Evolutionary conservation across 805 yeast species (phyloP).

Genomic region (Kuraishia borneana): DNA sequence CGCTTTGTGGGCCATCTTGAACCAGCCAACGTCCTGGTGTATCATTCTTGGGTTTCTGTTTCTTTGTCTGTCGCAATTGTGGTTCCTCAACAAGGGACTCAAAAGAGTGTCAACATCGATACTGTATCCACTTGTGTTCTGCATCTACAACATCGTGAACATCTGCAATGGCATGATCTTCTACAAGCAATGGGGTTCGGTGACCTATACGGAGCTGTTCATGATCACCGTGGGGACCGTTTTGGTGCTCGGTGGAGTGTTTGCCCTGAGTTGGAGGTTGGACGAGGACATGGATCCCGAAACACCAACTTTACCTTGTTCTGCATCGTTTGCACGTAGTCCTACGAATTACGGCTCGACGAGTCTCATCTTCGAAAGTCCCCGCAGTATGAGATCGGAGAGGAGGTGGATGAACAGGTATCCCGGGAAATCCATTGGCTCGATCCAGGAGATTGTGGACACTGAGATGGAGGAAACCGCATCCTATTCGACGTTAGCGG

Average conservation of each 20-base stretch:
- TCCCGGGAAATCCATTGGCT: not conserved
- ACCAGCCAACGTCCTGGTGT: constrained; percentile 31
- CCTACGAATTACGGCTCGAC: not conserved
- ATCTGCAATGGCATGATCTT: constrained; percentile 55
- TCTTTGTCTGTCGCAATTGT: constrained; percentile 62
- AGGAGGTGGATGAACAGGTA: not conserved
- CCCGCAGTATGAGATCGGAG: not conserved
- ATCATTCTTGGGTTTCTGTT: constrained; percentile 43
- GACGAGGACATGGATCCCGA: constrained; percentile 6
- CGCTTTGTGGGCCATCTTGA: constrained; percentile 10
- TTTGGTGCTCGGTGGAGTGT: constrained; percentile 58
- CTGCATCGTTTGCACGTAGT: not conserved
- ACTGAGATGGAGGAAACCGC: not conserved
- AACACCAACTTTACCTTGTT: not conserved
- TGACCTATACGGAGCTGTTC: constrained; percentile 21
- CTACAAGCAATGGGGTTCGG: constrained; percentile 35
- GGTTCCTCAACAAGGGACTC: constrained; percentile 64
- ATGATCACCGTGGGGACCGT: constrained; percentile 33
- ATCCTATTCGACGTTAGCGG: not conserved
- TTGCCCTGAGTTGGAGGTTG: constrained; percentile 46
- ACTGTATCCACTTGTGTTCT: constrained; percentile 76
- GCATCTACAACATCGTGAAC: constrained; percentile 66
- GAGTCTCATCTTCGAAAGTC: not conserved
- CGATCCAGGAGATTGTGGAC: not conserved
- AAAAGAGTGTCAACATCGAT: constrained; percentile 62